Base-by-base conservation (phyloP, 208 protist species). In the Porcisia deanei region DNA sequence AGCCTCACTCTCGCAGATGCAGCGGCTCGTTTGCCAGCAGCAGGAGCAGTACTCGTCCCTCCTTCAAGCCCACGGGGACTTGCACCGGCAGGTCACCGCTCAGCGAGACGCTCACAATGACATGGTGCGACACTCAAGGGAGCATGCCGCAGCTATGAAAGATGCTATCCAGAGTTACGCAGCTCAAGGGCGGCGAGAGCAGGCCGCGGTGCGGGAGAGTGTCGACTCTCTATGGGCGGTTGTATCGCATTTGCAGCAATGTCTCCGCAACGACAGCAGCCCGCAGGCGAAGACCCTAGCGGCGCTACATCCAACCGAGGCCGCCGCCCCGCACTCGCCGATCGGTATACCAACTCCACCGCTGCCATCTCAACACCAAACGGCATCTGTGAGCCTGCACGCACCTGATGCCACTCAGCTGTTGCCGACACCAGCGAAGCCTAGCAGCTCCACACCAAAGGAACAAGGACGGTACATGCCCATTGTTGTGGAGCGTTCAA, bases 1-100 rank as follows among this genome's bases (percentile, higher is more conserved):
- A 9, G 39, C 30, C 41, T 73, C 77, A 2, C 58, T 82, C 20
- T 69, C 12, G 34, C 66, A 69, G 18, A 22, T 82, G 18, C 72
- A 77, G 71, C 53, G 41, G 8, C 49, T 76, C 10, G 37, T 82
- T 7, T 30, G 47, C 7, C 52, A 70, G 59, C 77, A 82, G 58
- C 77, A 82, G 59, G 49, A 57, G 59, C 77, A 82, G 73, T 74
- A 75, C 53, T 70, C 71, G 39, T 54, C 77, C 0, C 55, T 82
- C 34, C 67, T 82, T 30, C 63, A 52, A 41, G 77, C 72, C 30
- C 66, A 82, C 58, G 58, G 65, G 12, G 77, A 77, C 34, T 14
- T 82, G 41, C 70, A 63, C 53, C 63, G 58, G 3, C 64, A 82
- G 43, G 72, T 82, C 6, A 45, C 77, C 14, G 72, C 59, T 20